Conservation (phyloP, 225 moss, liverwort and hornwort species). For the Anthoceros angustus region DNA sequence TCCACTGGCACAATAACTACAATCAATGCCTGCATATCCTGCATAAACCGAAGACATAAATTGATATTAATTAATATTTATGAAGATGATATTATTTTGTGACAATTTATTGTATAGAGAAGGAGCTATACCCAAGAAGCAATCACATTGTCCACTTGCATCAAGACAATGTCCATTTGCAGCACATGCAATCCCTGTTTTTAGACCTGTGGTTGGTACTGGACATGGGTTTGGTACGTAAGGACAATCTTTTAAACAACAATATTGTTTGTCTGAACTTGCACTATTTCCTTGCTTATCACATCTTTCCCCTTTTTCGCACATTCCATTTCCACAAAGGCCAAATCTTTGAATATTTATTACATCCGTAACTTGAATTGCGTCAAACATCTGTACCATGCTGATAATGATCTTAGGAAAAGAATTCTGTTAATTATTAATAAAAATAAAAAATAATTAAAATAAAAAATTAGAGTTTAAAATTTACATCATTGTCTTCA, state of each 20-base stretch:
- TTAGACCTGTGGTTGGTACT: slow-evolving; percentile 25
- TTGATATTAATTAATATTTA: background rate
- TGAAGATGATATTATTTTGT: background rate
- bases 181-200: slow-evolving; percentile 37
- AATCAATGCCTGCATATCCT: background rate
- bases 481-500: background rate
- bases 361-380: slow-evolving; percentile 25
- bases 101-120: background rate
- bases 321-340: slow-evolving; percentile 72
- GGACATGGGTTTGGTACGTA: slow-evolving; percentile 56
- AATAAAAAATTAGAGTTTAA: background rate
- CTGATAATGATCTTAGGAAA: background rate
- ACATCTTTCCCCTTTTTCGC: slow-evolving; percentile 73
- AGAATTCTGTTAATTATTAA: background rate
- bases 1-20: background rate
- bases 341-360: slow-evolving; percentile 36
- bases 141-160: slow-evolving; percentile 69
- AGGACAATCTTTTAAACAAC: slow-evolving; percentile 76
- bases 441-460: background rate
- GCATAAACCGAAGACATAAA: background rate
- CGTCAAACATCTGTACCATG: slow-evolving; percentile 16
- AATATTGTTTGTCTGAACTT: slow-evolving; percentile 25
- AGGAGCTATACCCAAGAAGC: slow-evolving; percentile 32
- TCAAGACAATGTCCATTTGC: slow-evolving; percentile 66
- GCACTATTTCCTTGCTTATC: slow-evolving; percentile 42